Conservation (phyloP, 768 basidiomycete species). For the Leucocoprinus birnbaumii region DNA sequence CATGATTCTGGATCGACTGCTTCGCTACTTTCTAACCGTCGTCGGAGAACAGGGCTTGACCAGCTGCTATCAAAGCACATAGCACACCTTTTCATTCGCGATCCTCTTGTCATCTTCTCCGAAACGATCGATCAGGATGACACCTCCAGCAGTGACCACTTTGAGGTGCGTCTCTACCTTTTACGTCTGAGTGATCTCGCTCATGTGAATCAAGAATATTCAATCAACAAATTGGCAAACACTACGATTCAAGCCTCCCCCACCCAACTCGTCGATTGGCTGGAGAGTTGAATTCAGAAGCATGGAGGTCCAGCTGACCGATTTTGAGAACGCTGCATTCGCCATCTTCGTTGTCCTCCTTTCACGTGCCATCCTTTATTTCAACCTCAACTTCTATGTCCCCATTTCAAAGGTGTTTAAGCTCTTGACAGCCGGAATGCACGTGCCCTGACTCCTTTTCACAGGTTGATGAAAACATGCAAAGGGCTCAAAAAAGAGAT, state of each 20-base stretch:
- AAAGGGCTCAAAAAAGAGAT: conserved; percentile 78
- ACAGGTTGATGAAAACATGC: conserved; percentile 98
- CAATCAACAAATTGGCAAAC: conserved; percentile 99
- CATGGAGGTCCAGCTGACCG: conserved; percentile 99
- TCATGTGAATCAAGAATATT: conserved; percentile 64
- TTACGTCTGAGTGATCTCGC: background rate
- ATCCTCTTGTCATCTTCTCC: conserved; percentile 92
- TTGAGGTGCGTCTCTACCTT: conserved; percentile 59
- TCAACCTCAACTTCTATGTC: conserved; percentile 92
- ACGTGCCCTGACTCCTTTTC: background rate
- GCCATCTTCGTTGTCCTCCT: conserved; percentile 92
- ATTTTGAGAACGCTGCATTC: conserved; percentile 98
- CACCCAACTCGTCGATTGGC: conserved; percentile 87
- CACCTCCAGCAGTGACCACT: conserved; percentile 84
- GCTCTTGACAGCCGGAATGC: background rate
- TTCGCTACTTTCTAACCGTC: conserved; percentile 3
- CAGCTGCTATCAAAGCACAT: conserved; percentile 86
- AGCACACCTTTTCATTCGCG: conserved; percentile 95
- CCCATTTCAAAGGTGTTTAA: conserved; percentile 87
- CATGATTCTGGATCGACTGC: background rate
- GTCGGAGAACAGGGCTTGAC: conserved; percentile 64
- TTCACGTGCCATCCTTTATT: conserved; percentile 88
- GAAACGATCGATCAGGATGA: conserved; percentile 96
- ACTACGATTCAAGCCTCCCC: conserved; percentile 96
- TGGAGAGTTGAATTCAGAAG: conserved; percentile 99